Conservation (phyloP, 2,329 filamentous ascomycete genomes). For the Alternaria triticimaculans region DNA sequence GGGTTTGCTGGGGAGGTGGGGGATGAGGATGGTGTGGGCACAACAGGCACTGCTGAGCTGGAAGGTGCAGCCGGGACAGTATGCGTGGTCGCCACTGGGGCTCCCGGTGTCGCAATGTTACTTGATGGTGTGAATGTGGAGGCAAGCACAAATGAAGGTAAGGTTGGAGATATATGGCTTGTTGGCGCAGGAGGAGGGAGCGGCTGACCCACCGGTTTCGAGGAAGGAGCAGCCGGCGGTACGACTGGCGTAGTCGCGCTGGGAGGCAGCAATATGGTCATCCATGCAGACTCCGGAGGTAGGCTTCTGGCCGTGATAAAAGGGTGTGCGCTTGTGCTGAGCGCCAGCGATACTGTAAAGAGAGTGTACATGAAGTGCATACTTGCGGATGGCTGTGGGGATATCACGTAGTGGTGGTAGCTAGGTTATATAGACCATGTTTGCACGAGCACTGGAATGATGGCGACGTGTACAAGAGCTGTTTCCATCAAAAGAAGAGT, state of each 20-base stretch:
- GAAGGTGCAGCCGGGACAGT: not conserved
- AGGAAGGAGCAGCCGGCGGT: not conserved
- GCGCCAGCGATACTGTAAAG: not conserved
- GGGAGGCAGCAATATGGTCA: not conserved
- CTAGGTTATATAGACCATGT: not conserved
- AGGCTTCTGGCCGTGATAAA: not conserved
- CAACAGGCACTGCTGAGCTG: not conserved
- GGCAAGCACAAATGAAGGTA: not conserved
- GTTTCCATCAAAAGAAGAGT: not conserved
- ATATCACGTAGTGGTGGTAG: not conserved
- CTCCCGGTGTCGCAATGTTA: not conserved
- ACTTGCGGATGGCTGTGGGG: not conserved
- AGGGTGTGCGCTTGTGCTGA: not conserved
- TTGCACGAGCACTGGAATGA: not conserved
- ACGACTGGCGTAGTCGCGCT: not conserved
- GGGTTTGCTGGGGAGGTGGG: not conserved
- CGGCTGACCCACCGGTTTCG: not conserved
- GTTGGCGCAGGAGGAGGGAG: not conserved
- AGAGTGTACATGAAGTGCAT: not conserved
- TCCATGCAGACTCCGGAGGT: not conserved
- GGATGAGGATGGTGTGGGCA: not conserved
- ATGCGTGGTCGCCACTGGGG: not conserved
- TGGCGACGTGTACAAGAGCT: not conserved
- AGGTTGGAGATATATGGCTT: no score
- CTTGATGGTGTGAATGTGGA: not conserved